Conservation (phyloP, 192 early-diverging fungal genomes). For the Spizellomyces sp. region DNA sequence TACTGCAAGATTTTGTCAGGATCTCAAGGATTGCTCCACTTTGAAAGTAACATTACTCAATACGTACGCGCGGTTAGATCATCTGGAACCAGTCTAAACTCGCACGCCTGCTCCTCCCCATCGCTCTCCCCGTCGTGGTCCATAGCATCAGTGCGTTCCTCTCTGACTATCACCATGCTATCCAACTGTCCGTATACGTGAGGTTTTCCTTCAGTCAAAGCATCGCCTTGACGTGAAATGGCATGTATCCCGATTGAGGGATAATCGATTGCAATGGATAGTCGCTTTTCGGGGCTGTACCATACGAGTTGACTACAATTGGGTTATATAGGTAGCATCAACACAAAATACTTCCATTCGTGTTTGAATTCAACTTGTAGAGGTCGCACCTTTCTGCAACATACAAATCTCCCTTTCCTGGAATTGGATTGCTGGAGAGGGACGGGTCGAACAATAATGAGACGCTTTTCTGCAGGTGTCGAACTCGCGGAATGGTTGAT, state of each 20-base stretch:
- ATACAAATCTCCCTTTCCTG: slow-evolving; percentile 49
- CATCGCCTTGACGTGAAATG: slow-evolving; percentile 54
- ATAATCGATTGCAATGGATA: slow-evolving; percentile 62
- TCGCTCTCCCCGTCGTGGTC: slow-evolving; percentile 47
- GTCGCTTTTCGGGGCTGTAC: slow-evolving; percentile 43
- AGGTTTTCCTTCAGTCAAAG: slow-evolving; percentile 36
- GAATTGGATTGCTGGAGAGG: slow-evolving; percentile 15
- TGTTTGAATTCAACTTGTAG: no score
- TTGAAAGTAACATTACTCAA: background rate
- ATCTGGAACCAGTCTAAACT: slow-evolving; percentile 63
- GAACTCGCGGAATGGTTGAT: slow-evolving; percentile 10
- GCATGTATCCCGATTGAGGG: slow-evolving; percentile 72
- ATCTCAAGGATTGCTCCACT: background rate
- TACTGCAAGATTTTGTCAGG: slow-evolving; percentile 42
- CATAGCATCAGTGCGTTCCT: slow-evolving; percentile 14
- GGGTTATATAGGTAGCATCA: background rate
- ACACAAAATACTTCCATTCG: no score
- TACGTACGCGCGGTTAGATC: slow-evolving; percentile 57
- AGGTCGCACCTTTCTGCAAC: slow-evolving; percentile 48
- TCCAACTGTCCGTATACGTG: slow-evolving; percentile 72
- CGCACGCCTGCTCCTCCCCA: slow-evolving; percentile 45
- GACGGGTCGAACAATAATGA: slow-evolving; percentile 33
- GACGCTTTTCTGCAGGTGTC: slow-evolving; percentile 26
- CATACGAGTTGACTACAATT: slow-evolving; percentile 54
- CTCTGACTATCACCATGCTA: slow-evolving; percentile 6